Evolutionary conservation across 108 stramenopile species (phyloP).

Genomic region (Nitzschia sp.): DNA sequence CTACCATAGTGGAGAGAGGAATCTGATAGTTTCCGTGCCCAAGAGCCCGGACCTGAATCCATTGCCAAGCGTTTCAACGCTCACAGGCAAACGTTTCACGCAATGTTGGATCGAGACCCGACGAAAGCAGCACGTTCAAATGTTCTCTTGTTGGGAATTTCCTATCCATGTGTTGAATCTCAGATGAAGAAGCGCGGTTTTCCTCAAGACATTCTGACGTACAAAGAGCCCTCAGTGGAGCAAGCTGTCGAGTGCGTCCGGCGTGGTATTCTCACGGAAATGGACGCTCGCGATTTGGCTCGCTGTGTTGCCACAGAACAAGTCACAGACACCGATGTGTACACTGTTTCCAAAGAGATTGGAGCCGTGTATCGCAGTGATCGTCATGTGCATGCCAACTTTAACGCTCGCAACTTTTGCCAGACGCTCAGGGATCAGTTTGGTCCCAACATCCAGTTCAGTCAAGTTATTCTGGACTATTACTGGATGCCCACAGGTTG

Average conservation of each 20-base stretch:
- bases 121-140: constrained; percentile 28
- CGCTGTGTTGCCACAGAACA: constrained; percentile 68
- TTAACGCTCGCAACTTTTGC: constrained; percentile 48
- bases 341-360: constrained; percentile 70
- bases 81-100: no score
- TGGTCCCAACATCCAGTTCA: constrained; percentile 50
- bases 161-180: constrained; percentile 58
- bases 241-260: constrained; percentile 62
- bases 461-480: constrained; percentile 75
- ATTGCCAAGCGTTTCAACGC: no score
- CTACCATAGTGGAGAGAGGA: no score
- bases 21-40: no score
- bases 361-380: constrained; percentile 50
- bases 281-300: constrained; percentile 80
- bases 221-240: constrained; percentile 50
- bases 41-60: no score
- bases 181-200: constrained; percentile 41
- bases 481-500: constrained; percentile 78
- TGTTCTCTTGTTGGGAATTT: constrained; percentile 72
- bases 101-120: neutral
- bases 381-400: constrained; percentile 67
- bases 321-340: constrained; percentile 51
- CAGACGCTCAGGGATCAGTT: constrained; percentile 43
- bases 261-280: constrained; percentile 59
- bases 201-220: constrained; percentile 22